Conservation (phyloP, 352 stramenopile species). For the Phytopythium helicoides region DNA sequence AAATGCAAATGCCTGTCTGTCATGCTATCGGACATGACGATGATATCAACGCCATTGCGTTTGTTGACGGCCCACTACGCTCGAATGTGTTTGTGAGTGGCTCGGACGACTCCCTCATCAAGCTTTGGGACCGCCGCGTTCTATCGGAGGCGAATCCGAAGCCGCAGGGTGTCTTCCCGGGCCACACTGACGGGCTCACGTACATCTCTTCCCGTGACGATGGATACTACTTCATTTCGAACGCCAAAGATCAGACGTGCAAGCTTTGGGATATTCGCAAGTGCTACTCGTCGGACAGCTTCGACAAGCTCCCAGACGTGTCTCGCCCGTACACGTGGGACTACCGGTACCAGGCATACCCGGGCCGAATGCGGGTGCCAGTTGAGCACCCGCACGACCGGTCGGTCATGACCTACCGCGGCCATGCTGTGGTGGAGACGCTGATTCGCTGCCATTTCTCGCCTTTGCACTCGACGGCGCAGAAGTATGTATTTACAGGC, state of each 20-base stretch:
- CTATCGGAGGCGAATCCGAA: constrained; percentile 69
- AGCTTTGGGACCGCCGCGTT: constrained; percentile 83
- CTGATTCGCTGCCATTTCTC: constrained; percentile 86
- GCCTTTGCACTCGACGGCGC: constrained; percentile 78
- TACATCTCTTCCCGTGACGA: constrained; percentile 82
- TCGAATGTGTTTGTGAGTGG: constrained; percentile 86
- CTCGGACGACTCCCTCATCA: constrained; percentile 82
- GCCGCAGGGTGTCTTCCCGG: constrained; percentile 76
- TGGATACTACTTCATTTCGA: constrained; percentile 88
- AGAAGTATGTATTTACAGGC: constrained; percentile 86
- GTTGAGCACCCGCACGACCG: constrained; percentile 68
- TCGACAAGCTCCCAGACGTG: constrained; percentile 41
- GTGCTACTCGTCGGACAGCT: constrained; percentile 50
- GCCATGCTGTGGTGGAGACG: constrained; percentile 78
- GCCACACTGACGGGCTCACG: constrained; percentile 81
- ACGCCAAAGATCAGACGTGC: constrained; percentile 80
- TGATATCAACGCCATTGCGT: constrained; percentile 84
- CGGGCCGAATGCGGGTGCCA: constrained; percentile 46
- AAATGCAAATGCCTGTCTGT: constrained; percentile 59
- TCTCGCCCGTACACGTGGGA: constrained; percentile 69
- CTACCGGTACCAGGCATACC: constrained; percentile 81
- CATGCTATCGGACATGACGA: constrained; percentile 72
- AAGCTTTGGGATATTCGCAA: constrained; percentile 87
- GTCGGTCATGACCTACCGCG: constrained; percentile 85
- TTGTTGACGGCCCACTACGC: constrained; percentile 75